Base-by-base conservation (phyloP, 345 rosid species). In the Eucalyptus fibrosa region DNA sequence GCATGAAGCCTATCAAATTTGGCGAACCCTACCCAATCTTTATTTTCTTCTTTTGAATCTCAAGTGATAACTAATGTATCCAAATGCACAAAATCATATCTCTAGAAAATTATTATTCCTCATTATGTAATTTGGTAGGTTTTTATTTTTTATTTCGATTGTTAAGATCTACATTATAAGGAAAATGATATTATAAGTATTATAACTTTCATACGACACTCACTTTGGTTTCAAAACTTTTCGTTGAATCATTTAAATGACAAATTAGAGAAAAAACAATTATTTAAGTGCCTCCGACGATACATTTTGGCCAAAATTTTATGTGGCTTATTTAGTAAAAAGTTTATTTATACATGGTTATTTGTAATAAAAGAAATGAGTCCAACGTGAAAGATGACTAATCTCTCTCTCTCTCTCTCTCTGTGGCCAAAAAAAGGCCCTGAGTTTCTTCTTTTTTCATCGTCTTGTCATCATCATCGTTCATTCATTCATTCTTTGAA, bases 171-270 rank as follows among this genome's bases (percentile, higher is more conserved):
- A 56, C 62, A 24, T 56, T 56, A 23, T 56, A 56, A 2, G 62
- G 30, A 56, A 56, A 56, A 23, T 4, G 30, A 56, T 56, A 56
- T 2, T 56, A 56, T 4, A 56, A 56, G 30, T 10, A 24, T 0
- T 24, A 56, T 56, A 56, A 56, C 11, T 69, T 69, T 69, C 2
- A 6, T 32, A 8, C 24, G 1, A 9, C 7, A 2, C 12, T 69
- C 13, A 18, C 7, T 32, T 69, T 69, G 0, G 4, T 17, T 5
- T 32, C 24, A 16, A 32, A 69, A 17, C 12, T 5, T 69, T 69
- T 17, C 1, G 12, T 16, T 0, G 23, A 19, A 32, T 69, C 12
- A 0, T 13, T 32, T 32, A 7, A 17, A 32, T 17, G 10, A 17
- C 6, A n/a, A n/a, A n/a, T 67, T 4, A 3, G 21, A 15, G 16